Percentiles rank a stretch among this genome's conserved stretches.
Conservation (phyloP, 2,329 filamentous ascomycete genomes). For the Colletotrichum tropicicola region DNA sequence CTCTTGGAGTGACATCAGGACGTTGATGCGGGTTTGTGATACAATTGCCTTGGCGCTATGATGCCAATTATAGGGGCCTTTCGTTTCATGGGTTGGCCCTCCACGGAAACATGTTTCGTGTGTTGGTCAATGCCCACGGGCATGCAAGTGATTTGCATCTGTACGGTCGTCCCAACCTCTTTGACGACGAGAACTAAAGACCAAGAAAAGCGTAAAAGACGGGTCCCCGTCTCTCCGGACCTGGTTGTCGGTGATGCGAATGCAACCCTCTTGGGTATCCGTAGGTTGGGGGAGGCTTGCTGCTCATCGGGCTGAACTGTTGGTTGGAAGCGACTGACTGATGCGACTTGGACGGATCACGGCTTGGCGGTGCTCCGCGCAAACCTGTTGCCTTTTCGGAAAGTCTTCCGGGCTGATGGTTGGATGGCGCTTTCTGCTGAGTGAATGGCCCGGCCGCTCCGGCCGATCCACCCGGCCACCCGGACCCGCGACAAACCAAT, state of each 20-base stretch:
- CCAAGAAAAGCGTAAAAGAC: background rate
- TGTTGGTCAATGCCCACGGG: background rate
- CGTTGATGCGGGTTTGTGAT: background rate
- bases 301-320: too few relatives aligned
- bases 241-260: background rate
- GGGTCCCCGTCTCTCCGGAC: background rate
- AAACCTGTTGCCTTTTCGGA: background rate
- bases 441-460: background rate
- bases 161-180: conserved; percentile 3
- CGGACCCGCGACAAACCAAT: background rate
- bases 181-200: background rate
- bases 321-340: too few relatives aligned
- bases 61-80: background rate
- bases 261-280: too few relatives aligned
- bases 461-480: conserved; percentile 1
- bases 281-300: too few relatives aligned
- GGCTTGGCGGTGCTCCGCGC: background rate
- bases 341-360: too few relatives aligned
- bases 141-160: conserved; percentile 1
- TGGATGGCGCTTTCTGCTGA: background rate
- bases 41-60: conserved; percentile 17
- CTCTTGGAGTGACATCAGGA: background rate
- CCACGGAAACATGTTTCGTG: conserved; percentile 25
- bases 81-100: conserved; percentile 22
- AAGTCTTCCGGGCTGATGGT: background rate